phyloP scores from a whole-genome alignment of 108 stramenopile species.

The Nannochloropsis gaditana region DNA sequence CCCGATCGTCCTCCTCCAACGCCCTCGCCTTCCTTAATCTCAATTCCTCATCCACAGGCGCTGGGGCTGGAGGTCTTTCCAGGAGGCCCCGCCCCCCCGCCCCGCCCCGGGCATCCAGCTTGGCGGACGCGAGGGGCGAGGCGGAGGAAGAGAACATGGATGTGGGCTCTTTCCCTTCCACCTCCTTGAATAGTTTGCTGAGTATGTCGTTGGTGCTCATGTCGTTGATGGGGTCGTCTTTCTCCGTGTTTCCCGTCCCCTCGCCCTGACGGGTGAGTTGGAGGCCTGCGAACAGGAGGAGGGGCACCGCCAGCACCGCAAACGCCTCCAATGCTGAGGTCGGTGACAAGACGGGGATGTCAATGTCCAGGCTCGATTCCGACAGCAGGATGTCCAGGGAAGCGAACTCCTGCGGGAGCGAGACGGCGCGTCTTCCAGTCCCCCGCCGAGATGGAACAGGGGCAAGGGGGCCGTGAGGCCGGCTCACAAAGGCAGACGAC shows the following conservation, averaged over 20 bases:
- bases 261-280: slow-evolving; percentile 19
- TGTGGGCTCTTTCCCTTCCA: not conserved
- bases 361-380: not conserved
- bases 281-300: not conserved
- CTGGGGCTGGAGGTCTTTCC: not conserved
- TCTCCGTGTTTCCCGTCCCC: not conserved
- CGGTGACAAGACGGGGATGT: not conserved
- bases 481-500: not conserved
- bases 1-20: not conserved
- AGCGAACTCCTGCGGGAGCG: not conserved
- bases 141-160: slow-evolving; percentile 13
- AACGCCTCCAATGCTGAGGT: slow-evolving; percentile 11
- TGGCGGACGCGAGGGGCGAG: not conserved
- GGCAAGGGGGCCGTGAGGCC: not conserved
- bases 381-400: slow-evolving; percentile 1
- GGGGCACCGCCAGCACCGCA: not conserved
- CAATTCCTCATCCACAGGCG: not conserved
- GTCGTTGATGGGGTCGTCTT: not conserved
- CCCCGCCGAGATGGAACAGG: not conserved
- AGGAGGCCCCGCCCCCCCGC: not conserved
- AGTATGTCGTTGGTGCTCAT: slow-evolving; percentile 18
- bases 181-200: not conserved
- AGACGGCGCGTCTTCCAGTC: not conserved
- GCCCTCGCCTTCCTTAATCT: not conserved
- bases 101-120: not conserved